Evolutionary conservation across 495 filamentous ascomycete species (phyloP).

Genomic region (Penicillium ochrochloron): DNA sequence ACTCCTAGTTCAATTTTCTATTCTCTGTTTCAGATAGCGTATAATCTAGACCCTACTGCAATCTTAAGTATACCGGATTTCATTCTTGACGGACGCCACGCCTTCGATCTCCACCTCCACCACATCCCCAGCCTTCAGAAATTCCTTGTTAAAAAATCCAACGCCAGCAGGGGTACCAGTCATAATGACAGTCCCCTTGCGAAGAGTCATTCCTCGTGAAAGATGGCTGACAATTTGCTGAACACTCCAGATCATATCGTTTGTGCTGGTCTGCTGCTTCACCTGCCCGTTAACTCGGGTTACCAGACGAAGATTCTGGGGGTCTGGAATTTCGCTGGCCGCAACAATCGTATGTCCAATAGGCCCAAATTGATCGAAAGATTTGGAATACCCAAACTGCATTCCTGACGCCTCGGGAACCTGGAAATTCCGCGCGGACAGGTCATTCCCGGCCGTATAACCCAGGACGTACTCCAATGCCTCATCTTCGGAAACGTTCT

Average conservation of each 20-base stretch:
- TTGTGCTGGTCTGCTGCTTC: conserved; percentile 65
- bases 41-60: background rate
- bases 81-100: no score
- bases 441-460: conserved; percentile 72
- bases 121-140: background rate
- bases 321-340: background rate
- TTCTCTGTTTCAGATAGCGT: conserved; percentile 1
- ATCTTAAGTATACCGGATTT: background rate
- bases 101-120: background rate
- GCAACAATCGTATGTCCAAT: background rate
- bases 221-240: conserved; percentile 66
- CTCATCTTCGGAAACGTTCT: conserved; percentile 61
- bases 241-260: conserved; percentile 73
- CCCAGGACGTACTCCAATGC: conserved; percentile 71
- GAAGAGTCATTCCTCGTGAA: conserved; percentile 68
- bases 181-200: conserved; percentile 73
- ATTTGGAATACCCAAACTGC: conserved; percentile 74
- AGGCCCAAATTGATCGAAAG: conserved; percentile 58
- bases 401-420: conserved; percentile 69
- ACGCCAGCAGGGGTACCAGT: conserved; percentile 61
- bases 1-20: background rate
- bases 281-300: conserved; percentile 51
- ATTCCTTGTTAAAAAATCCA: background rate
- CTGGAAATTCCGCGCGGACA: conserved; percentile 68
- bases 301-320: background rate